Evolutionary conservation across 1,139 yeast genomes (phyloP).

Genomic region (Nakaseomyces sp.): DNA sequence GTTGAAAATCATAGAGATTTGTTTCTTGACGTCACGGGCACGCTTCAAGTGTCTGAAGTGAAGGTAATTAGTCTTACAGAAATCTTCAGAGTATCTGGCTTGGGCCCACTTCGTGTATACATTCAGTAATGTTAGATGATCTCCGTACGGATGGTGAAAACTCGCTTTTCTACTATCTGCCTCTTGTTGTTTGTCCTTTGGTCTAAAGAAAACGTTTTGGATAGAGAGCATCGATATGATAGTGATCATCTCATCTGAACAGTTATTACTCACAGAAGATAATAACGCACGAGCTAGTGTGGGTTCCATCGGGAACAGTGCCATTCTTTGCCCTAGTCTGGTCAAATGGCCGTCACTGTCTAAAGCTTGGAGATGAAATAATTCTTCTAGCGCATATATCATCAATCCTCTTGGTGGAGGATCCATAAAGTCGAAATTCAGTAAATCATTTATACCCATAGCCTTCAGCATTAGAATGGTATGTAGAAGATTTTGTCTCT

Average conservation of each 20-base stretch:
- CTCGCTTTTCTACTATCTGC: conserved; percentile 74
- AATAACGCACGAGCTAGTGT: conserved; percentile 74
- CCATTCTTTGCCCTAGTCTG: conserved; percentile 68
- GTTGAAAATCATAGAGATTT: conserved; percentile 55
- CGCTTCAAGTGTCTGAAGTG: conserved; percentile 72
- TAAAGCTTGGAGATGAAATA: conserved; percentile 73
- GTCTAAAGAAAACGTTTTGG: conserved; percentile 76
- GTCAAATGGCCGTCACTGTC: conserved; percentile 71
- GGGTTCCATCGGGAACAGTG: conserved; percentile 95
- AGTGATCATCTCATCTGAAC: conserved; percentile 75
- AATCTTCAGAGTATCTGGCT: conserved; percentile 49
- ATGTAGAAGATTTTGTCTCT: conserved; percentile 76
- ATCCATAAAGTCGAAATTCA: conserved; percentile 87
- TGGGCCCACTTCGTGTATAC: conserved; percentile 74
- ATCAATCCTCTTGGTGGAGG: conserved; percentile 77
- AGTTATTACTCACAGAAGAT: conserved; percentile 60
- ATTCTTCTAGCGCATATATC: conserved; percentile 71
- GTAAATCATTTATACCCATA: conserved; percentile 81
- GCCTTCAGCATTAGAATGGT: conserved; percentile 87
- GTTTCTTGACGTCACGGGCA: conserved; percentile 73
- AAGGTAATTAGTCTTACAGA: conserved; percentile 78
- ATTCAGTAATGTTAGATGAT: conserved; percentile 75
- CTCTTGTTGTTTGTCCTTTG: conserved; percentile 62
- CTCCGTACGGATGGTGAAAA: conserved; percentile 75
- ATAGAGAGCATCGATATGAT: conserved; percentile 90